These are phyloP conservation scores for Ilex asprella DNA, from an alignment of 257 asterid genomes.

Conservation along the genomic window DNA sequence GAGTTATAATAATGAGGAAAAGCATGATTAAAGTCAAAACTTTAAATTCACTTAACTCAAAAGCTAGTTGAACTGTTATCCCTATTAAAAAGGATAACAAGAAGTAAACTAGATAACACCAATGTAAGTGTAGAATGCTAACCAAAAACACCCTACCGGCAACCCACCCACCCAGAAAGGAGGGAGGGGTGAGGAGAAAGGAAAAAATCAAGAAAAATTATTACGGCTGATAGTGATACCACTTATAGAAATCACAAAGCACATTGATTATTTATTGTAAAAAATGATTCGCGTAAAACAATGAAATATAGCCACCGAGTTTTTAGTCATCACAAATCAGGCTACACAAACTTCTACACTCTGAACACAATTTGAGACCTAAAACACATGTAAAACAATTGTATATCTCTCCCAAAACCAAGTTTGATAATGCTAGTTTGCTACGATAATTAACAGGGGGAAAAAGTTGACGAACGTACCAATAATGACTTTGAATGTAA, in stretches of 20 bases:
- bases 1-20: neutral
- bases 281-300: too few species aligned
- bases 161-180: neutral
- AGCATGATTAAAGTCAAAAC: neutral
- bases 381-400: neutral
- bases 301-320: neutral
- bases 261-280: too few species aligned
- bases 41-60: neutral
- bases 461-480: conserved; percentile 47
- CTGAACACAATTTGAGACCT: neutral
- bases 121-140: neutral
- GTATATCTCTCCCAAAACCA: conserved; percentile 2
- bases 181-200: too few species aligned
- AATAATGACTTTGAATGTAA: conserved; percentile 88
- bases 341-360: neutral
- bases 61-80: neutral
- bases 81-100: neutral
- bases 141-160: neutral
- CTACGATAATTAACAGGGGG: conserved; percentile 7
- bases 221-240: too few species aligned
- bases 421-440: conserved; percentile 3
- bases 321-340: neutral
- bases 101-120: neutral
- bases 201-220: too few species aligned
- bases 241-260: too few species aligned